phyloP scores from a whole-genome alignment of 1,139 yeast genomes.

The Blastobotrys indianensis region DNA sequence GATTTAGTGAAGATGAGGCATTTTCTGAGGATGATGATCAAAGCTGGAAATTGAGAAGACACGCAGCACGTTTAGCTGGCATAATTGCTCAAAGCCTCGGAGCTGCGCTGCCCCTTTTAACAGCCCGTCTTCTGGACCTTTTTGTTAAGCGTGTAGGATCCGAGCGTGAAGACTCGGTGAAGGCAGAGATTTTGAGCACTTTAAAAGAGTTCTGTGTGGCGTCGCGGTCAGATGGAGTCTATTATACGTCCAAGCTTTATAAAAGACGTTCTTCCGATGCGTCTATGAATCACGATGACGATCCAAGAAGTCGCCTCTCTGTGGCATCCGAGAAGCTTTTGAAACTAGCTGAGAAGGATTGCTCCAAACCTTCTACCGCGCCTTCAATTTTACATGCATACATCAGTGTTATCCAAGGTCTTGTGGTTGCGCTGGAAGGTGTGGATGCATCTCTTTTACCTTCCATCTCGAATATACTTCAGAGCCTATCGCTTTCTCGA shows the following conservation, averaged over 20 bases:
- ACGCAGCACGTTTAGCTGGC: constrained; percentile 44
- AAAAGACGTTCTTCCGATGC: constrained; percentile 34
- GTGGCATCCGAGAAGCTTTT: constrained; percentile 20
- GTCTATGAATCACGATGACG: constrained; percentile 27
- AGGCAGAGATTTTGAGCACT: constrained; percentile 33
- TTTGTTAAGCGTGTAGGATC: constrained; percentile 29
- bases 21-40: constrained; percentile 52
- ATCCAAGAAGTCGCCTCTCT: constrained; percentile 23
- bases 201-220: constrained; percentile 28
- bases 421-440: constrained; percentile 16
- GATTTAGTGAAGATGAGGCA: constrained; percentile 37
- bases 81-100: constrained; percentile 39
- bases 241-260: constrained; percentile 23
- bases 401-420: constrained; percentile 15
- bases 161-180: constrained; percentile 39
- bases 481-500: constrained; percentile 12
- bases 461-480: constrained; percentile 13
- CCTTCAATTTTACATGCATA: constrained; percentile 18
- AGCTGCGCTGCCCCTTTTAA: constrained; percentile 21
- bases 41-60: constrained; percentile 64
- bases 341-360: constrained; percentile 18
- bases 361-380: constrained; percentile 13
- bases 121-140: constrained; percentile 24
- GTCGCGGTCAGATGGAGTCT: constrained; percentile 26
- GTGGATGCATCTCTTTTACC: constrained; percentile 13